Evolutionary conservation across 768 basidiomycete species (phyloP), one percentile per base, ranked within the genome.

Genomic region (Chalciporus sphaerocephalus): DNA sequence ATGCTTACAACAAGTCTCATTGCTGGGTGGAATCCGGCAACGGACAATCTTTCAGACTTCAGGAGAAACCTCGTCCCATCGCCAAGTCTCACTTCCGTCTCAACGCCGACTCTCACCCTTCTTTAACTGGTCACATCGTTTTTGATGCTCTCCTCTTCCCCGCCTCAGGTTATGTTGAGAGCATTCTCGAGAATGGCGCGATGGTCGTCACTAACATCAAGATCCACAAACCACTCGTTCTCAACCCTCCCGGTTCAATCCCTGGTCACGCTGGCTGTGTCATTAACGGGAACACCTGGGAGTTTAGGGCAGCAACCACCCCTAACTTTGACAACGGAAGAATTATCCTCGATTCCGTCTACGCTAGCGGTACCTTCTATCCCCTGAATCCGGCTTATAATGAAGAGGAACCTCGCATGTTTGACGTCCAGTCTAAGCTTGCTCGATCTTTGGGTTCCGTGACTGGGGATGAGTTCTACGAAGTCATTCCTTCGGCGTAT

Each of bases 81-180:
- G 69, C 73, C 36, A 54, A 66, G 30, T 15, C 56, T 0, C 59
- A 63, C 32, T 62, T 74, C 37, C 62, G 63, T 10, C 47, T 76
- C 24, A 75, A 47, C 28, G 59, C 47, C 7, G 59, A 65, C 21
- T 47, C 54, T 25, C 65, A 66, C 34, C 59, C 75, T 0, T 62
- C 63, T 18, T 53, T 77, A 8, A 68, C 71, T 0, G 65, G 75
- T 25, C 75, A 77, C 52, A 52, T 74, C 15, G 71, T 76, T 30
- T 64, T 67, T 21, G 70, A 69, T 1, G 72, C 74, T 17, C 63
- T 72, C 0, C 73, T 76, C 20, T 69, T 74, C 68, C 73, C 75
- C 8, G 74, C 72, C 12, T 66, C 74, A 15, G 75, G 72, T 2
- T 64, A 64, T 17, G 28, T 61, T 17, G 62, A 64, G 44, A 59